phyloP scores from a whole-genome alignment of 495 filamentous ascomycete species.

The Astrocystis sublimbata region DNA sequence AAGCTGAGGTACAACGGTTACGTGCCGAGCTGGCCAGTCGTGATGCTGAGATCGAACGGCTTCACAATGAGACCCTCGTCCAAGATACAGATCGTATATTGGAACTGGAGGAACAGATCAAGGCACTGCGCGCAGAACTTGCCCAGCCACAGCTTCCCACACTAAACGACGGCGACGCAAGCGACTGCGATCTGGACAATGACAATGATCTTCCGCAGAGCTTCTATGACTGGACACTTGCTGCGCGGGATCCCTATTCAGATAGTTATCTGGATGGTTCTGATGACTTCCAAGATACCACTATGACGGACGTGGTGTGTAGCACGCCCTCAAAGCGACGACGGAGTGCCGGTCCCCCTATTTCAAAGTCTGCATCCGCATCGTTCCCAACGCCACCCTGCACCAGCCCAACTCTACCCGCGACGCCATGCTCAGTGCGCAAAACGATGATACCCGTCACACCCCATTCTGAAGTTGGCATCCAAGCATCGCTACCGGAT shows the following conservation, averaged over 20 bases:
- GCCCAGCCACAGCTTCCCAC: conserved; percentile 30
- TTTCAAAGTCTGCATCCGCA: conserved; percentile 16
- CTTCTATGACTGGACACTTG: conserved; percentile 45
- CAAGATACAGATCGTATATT: conserved; percentile 44
- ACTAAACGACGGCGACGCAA: conserved; percentile 26
- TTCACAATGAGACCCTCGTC: conserved; percentile 52
- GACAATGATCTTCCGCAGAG: conserved; percentile 11
- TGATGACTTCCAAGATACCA: conserved; percentile 35
- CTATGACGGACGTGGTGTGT: conserved; percentile 41
- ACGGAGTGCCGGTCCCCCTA: neutral
- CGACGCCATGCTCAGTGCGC: conserved; percentile 25
- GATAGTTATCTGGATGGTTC: conserved; percentile 45
- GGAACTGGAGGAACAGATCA: conserved; percentile 46
- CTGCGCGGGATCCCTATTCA: conserved; percentile 44
- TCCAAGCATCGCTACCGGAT: conserved; percentile 43
- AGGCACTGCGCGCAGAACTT: conserved; percentile 29
- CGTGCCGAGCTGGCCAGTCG: conserved; percentile 54
- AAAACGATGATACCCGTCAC: conserved; percentile 33
- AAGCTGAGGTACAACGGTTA: conserved; percentile 48
- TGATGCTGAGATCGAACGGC: conserved; percentile 48
- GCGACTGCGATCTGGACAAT: neutral
- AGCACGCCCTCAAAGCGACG: conserved; percentile 43
- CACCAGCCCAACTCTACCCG: conserved; percentile 42
- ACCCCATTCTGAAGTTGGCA: conserved; percentile 39
- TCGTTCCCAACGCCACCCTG: conserved; percentile 55